phyloP scores from a whole-genome alignment of 495 filamentous ascomycete species.

The Penicillium riverlandense region DNA sequence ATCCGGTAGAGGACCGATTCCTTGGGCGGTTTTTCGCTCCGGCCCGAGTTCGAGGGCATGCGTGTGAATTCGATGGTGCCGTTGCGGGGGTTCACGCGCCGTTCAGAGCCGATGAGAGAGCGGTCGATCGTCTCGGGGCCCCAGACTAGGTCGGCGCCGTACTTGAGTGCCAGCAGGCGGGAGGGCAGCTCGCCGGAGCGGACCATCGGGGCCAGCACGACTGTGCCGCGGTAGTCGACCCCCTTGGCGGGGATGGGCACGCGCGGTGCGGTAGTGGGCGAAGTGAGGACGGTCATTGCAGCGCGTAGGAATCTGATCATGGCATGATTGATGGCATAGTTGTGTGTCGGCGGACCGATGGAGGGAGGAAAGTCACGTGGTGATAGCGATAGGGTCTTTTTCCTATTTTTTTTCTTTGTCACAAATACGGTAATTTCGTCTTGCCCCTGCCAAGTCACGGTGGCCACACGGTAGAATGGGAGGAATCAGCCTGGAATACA shows the following conservation, averaged over 20 bases:
- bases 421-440: not conserved
- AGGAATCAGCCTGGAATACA: no score
- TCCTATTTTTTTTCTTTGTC: not conserved
- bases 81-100: conserved; percentile 66
- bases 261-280: conserved; percentile 29
- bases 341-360: no score
- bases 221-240: conserved; percentile 86
- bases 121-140: conserved; percentile 92
- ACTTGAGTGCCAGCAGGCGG: conserved; percentile 78
- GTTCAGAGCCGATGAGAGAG: conserved; percentile 76
- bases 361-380: conserved; percentile 7
- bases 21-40: conserved; percentile 39
- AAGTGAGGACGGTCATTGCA: conserved; percentile 50
- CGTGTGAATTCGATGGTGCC: conserved; percentile 78
- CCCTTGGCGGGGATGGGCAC: conserved; percentile 82
- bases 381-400: conserved; percentile 8
- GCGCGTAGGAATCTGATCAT: conserved; percentile 38
- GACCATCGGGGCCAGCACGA: conserved; percentile 97
- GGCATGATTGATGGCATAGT: conserved; percentile 19
- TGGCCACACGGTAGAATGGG: no score
- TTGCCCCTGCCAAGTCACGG: no score
- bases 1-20: conserved; percentile 79
- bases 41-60: conserved; percentile 56
- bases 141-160: conserved; percentile 96
- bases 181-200: conserved; percentile 90